Base-by-base conservation (phyloP, 139 green algal genomes). In the Volvox africanus region DNA sequence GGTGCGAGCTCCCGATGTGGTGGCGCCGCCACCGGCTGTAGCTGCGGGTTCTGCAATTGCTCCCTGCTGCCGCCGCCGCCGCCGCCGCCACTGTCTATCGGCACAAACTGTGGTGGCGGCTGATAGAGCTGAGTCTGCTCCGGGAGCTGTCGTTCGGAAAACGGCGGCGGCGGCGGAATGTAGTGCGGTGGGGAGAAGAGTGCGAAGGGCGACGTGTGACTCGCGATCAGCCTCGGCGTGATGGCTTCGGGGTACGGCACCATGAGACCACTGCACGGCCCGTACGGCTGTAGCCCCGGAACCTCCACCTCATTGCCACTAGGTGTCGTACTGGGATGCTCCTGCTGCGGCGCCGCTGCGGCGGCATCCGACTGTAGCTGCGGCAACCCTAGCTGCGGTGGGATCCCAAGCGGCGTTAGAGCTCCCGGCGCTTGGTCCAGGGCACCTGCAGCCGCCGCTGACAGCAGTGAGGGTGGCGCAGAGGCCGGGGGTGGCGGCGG, bases 151-250 rank as follows among this genome's bases (percentile, higher is more conserved):
- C 30, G 36, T 20, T 65, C 20, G 17, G 35, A 30, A 14, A 13
- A 17, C 12, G 30, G 28, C 30, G n/a, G 62, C 62, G 62, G 62
- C 62, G 19, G 62, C 62, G 62, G 62, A 26, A 19, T 26, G 17
- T 69, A 71, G 1, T 26, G 37, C 55, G 44, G 44, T 20, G 44
- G 79, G 2, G 81, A 87, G 55, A 61, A 75, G 0, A 87, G 13
- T 13, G 81, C 81, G 18, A 87, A 87, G n/a, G 81, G 81, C 55
- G 81, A 87, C 30, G 81, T 30, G 13, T 55, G 81, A n/a, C 81
- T 76, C 6, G 55, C 55, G 3, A 87, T 33, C 14, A 87, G 61
- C 61, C 35, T 75, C n/a, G 81, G 81, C 17, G 81, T 87, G 1
- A n/a, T 17, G 12, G 81, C 55, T 17, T 87, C 44, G 22, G 79